Evolutionary conservation across 192 early-diverging fungal species (phyloP).

Genomic region (Linnemannia schmuckeri): DNA sequence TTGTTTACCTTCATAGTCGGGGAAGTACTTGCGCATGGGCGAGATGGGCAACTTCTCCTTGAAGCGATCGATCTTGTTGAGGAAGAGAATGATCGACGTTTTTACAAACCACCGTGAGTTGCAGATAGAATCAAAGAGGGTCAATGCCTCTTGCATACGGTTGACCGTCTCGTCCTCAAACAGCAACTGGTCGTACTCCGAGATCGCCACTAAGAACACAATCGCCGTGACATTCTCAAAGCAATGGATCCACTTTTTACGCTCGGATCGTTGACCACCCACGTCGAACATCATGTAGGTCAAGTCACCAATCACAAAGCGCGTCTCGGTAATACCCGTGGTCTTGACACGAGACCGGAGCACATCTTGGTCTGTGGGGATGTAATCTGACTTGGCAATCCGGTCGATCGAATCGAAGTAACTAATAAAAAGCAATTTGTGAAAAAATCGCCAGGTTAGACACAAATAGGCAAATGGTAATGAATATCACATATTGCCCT

Average conservation of each 20-base stretch:
- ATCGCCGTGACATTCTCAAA: slow-evolving; percentile 98
- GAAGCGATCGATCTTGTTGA: slow-evolving; percentile 99
- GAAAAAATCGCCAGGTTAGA: background rate
- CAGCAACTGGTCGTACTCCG: slow-evolving; percentile 95
- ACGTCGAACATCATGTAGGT: slow-evolving; percentile 99
- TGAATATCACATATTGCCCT: background rate
- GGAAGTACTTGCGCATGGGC: slow-evolving; percentile 91
- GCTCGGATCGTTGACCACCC: slow-evolving; percentile 97
- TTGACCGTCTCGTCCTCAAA: slow-evolving; percentile 97
- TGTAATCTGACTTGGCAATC: slow-evolving; percentile 83
- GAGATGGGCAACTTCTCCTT: slow-evolving; percentile 87
- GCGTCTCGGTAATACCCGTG: slow-evolving; percentile 96
- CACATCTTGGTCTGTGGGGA: slow-evolving; percentile 96
- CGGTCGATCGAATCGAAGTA: slow-evolving; percentile 97
- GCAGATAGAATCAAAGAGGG: slow-evolving; percentile 97
- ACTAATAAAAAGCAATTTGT: slow-evolving; percentile 53
- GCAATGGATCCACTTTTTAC: slow-evolving; percentile 99
- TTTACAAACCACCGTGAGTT: slow-evolving; percentile 97
- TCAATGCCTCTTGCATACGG: slow-evolving; percentile 96
- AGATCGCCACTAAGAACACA: slow-evolving; percentile 95
- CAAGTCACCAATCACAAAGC: slow-evolving; percentile 90
- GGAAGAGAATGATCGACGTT: slow-evolving; percentile 98
- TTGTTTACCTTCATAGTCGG: slow-evolving; percentile 76
- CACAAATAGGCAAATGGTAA: background rate
- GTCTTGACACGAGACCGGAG: slow-evolving; percentile 97